phyloP scores from a whole-genome alignment of 768 basidiomycete species.

The Fistulinella prunicolor region DNA sequence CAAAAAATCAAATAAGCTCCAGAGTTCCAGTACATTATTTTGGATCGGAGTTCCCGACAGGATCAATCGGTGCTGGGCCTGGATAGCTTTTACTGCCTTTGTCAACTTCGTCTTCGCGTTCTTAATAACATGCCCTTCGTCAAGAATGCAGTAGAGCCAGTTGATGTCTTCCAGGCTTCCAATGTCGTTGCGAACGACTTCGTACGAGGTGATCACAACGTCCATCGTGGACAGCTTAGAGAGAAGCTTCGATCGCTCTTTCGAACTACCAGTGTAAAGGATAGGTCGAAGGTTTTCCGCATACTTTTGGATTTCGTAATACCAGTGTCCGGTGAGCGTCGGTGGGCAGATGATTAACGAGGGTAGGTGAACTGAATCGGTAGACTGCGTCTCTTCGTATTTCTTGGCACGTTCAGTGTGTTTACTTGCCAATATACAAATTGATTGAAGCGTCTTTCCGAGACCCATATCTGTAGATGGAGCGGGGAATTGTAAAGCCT shows the following conservation, averaged over 20 bases:
- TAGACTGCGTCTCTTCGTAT: conserved; percentile 59
- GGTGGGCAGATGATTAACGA: conserved; percentile 96
- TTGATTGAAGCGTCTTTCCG: conserved; percentile 96
- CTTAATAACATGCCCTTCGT: conserved; percentile 99
- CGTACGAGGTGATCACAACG: conserved; percentile 96
- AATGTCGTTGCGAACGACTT: conserved; percentile 95
- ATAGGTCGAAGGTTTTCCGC: conserved; percentile 79
- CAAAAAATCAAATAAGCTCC: conserved; percentile 98
- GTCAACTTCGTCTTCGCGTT: conserved; percentile 98
- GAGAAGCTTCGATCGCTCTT: conserved; percentile 72
- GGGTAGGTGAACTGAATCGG: conserved; percentile 82
- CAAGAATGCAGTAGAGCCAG: conserved; percentile 96
- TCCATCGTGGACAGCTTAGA: conserved; percentile 69
- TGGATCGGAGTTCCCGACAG: conserved; percentile 98
- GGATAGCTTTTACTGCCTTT: conserved; percentile 89
- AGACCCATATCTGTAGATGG: conserved; percentile 86
- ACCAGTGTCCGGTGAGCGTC: conserved; percentile 98
- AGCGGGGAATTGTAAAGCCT: not conserved
- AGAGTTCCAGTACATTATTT: conserved; percentile 96
- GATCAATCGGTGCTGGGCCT: conserved; percentile 90
- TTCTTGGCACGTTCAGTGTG: conserved; percentile 81
- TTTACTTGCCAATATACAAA: conserved; percentile 94
- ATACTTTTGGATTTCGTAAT: conserved; percentile 95
- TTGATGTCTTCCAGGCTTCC: conserved; percentile 63
- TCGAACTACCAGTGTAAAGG: conserved; percentile 84